These are phyloP conservation scores for Sporothrix euskadiensis DNA, from an alignment of 2,329 filamentous ascomycete species.

Conservation along the genomic window DNA sequence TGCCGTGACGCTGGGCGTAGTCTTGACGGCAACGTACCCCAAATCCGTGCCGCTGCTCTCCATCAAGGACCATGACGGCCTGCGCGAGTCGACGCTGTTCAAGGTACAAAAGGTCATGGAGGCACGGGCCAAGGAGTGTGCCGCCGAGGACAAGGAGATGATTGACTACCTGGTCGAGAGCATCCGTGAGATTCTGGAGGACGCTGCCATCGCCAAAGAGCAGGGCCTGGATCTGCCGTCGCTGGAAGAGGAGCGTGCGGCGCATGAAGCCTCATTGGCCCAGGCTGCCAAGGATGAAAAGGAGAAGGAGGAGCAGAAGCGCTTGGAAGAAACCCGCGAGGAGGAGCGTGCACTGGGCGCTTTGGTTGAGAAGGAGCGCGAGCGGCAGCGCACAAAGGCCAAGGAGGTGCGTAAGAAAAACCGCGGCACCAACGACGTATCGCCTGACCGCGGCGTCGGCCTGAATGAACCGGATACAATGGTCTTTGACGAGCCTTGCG, in stretches of 20 bases:
- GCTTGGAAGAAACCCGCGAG: slow-evolving; percentile 60
- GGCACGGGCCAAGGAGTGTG: slow-evolving; percentile 56
- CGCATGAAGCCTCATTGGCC: slow-evolving; percentile 69
- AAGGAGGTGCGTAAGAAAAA: slow-evolving; percentile 66
- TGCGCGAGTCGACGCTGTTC: slow-evolving; percentile 70
- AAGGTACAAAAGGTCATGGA: slow-evolving; percentile 67
- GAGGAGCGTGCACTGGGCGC: slow-evolving; percentile 69
- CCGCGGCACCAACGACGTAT: slow-evolving; percentile 47
- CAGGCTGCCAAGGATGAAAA: slow-evolving; percentile 54
- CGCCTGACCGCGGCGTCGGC: slow-evolving; percentile 40
- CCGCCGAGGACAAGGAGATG: slow-evolving; percentile 58
- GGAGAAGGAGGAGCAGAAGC: slow-evolving; percentile 55
- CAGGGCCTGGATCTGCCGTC: slow-evolving; percentile 77
- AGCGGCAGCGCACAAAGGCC: slow-evolving; percentile 63
- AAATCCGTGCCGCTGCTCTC: slow-evolving; percentile 75
- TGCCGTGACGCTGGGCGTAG: slow-evolving; percentile 70
- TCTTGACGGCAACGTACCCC: slow-evolving; percentile 87
- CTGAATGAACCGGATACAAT: slow-evolving; percentile 43
- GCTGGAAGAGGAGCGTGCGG: slow-evolving; percentile 82
- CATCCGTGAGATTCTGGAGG: slow-evolving; percentile 76
- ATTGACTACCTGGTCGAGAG: slow-evolving; percentile 66
- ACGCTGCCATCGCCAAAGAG: slow-evolving; percentile 76
- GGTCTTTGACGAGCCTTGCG: slow-evolving; percentile 68
- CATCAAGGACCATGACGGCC: slow-evolving; percentile 62
- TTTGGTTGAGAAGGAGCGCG: slow-evolving; percentile 71